phyloP scores from a whole-genome alignment of 140 eudicot genomes.

The Ambrosia hybrid region DNA sequence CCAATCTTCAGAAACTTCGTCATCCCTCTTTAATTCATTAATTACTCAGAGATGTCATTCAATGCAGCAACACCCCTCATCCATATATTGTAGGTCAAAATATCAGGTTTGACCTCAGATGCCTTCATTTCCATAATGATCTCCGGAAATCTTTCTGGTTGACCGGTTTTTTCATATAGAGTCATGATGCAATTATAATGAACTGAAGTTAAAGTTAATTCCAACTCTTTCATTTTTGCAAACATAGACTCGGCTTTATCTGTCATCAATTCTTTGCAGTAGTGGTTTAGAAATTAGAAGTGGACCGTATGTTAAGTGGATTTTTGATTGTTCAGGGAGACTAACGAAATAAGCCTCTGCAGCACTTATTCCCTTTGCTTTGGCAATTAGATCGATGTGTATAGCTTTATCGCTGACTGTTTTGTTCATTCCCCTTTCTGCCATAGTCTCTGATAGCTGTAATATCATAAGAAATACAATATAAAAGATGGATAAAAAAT shows the following conservation, averaged over 20 bases:
- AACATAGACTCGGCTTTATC: conserved; percentile 84
- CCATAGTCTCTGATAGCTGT: conserved; percentile 88
- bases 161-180: conserved; percentile 61
- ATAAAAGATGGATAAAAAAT: neutral
- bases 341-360: conserved; percentile 76
- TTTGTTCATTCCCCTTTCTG: conserved; percentile 87
- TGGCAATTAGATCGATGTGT: conserved; percentile 84
- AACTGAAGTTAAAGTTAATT: conserved; percentile 59
- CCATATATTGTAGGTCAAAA: conserved; percentile 78
- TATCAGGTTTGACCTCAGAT: conserved; percentile 56
- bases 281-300: conserved; percentile 90
- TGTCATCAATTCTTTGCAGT: conserved; percentile 76
- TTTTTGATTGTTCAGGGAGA: conserved; percentile 83
- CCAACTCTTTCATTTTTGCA: conserved; percentile 85
- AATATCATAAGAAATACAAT: neutral
- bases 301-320: conserved; percentile 75
- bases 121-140: conserved; percentile 84
- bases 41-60: conserved; percentile 72
- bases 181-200: conserved; percentile 86
- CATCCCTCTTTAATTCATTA: conserved; percentile 86
- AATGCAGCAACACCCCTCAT: conserved; percentile 76
- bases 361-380: conserved; percentile 60
- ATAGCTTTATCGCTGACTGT: conserved; percentile 87
- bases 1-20: conserved; percentile 80
- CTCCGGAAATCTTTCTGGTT: conserved; percentile 64